phyloP scores from a whole-genome alignment of 139 green algal genomes.

The Desmodesmus armatus region DNA sequence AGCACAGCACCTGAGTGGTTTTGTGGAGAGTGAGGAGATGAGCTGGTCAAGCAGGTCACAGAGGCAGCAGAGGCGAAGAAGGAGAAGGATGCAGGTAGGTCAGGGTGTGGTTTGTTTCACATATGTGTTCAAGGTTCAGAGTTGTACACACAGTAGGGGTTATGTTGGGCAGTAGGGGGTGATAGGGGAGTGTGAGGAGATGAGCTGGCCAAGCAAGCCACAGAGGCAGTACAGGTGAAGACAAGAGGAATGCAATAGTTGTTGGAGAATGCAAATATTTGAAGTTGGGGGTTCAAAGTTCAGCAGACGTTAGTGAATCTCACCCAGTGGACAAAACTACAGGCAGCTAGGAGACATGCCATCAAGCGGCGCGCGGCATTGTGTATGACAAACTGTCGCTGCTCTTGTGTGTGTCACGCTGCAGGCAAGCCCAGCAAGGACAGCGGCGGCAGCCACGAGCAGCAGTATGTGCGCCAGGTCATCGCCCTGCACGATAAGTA shows the following conservation, averaged over 20 bases:
- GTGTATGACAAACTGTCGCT: background rate
- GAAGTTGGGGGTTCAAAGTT: too few species aligned
- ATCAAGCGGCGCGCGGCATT: too few species aligned
- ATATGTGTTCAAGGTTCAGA: too few species aligned
- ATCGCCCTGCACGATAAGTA: conserved; percentile 98
- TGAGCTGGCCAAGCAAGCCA: background rate
- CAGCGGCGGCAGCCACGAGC: conserved; percentile 74
- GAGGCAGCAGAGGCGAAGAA: conserved; percentile 80
- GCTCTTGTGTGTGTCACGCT: background rate
- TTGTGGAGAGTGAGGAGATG: conserved; percentile 30
- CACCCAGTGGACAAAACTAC: too few species aligned
- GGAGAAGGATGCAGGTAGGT: conserved; percentile 74
- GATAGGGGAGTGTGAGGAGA: background rate
- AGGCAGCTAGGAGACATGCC: too few species aligned
- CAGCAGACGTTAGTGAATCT: too few species aligned
- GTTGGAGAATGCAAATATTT: too few species aligned
- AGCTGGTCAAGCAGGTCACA: conserved; percentile 84
- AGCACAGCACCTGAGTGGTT: too few species aligned
- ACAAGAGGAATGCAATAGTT: too few species aligned
- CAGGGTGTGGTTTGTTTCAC: too few species aligned
- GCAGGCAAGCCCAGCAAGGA: conserved; percentile 65
- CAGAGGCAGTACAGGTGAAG: background rate
- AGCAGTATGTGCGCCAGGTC: conserved; percentile 90
- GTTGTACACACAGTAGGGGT: too few species aligned
- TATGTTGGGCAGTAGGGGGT: too few species aligned